A percentile compares a stretch with the other conserved stretches of the same genome.
Conservation (phyloP, 75 land plant genomes). For the Cupressus sempervirens region DNA sequence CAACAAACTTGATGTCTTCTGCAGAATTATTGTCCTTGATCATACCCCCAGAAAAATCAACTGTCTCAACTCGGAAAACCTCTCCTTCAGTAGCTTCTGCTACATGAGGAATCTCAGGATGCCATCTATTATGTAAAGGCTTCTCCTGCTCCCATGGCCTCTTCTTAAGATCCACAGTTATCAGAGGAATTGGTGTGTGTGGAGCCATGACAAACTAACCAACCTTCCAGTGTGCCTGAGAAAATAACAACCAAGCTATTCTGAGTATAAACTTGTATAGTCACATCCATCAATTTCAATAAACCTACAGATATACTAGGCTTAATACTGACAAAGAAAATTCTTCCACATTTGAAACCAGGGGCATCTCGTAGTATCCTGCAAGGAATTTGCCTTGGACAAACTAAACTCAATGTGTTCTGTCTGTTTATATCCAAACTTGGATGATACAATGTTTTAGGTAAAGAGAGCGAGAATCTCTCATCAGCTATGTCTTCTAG, state of each 20-base stretch:
- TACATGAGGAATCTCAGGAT: constrained; percentile 25
- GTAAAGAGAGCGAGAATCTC: neutral
- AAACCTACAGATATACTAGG: neutral
- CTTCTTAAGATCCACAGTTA: constrained; percentile 20
- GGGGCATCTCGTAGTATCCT: neutral
- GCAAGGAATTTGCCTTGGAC: neutral
- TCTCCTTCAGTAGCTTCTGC: constrained; percentile 24
- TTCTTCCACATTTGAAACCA: neutral
- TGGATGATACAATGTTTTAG: neutral
- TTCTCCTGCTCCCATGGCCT: constrained; percentile 29
- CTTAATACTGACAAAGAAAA: neutral
- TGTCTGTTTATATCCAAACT: neutral
- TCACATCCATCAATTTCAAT: neutral
- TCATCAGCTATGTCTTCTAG: neutral
- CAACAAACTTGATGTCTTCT: constrained; percentile 18
- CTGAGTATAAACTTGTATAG: neutral
- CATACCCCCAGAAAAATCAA: constrained; percentile 22
- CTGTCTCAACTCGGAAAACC: constrained; percentile 22
- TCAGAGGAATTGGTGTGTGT: constrained; percentile 17
- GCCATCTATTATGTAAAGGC: constrained; percentile 28
- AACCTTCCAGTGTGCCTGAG: neutral
- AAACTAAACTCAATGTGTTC: neutral
- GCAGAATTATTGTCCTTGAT: constrained; percentile 22
- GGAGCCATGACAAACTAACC: constrained; percentile 15
- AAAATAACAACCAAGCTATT: neutral